phyloP scores from a whole-genome alignment of 2,329 filamentous ascomycete species.

The Emydomyces testavorans region DNA sequence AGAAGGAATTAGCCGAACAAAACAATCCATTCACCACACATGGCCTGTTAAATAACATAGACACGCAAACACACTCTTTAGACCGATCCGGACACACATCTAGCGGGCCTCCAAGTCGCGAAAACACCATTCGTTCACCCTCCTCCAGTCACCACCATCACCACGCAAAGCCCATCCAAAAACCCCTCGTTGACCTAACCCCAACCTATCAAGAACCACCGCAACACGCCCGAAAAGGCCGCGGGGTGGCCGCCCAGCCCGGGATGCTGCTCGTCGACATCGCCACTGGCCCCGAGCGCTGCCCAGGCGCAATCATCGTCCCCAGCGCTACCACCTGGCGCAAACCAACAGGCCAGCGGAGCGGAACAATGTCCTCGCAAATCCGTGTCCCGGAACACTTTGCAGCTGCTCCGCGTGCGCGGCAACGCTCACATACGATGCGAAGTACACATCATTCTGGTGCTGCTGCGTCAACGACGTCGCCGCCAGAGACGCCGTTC shows the following conservation, averaged over 20 bases:
- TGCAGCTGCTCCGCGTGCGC: constrained; percentile 11
- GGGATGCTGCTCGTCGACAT: constrained; percentile 32
- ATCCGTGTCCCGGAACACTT: not conserved
- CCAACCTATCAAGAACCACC: constrained; percentile 54
- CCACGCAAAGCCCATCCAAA: constrained; percentile 40
- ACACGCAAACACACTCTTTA: constrained; percentile 8
- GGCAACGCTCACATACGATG: constrained; percentile 28
- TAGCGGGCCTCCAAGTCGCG: constrained; percentile 21
- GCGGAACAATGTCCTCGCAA: constrained; percentile 12
- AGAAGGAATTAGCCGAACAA: constrained; percentile 18
- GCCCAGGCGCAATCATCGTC: constrained; percentile 25
- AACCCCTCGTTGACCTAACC: constrained; percentile 58
- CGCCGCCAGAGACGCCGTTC: constrained; percentile 21
- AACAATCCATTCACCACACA: constrained; percentile 40
- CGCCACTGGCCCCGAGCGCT: constrained; percentile 32
- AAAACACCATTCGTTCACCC: constrained; percentile 26
- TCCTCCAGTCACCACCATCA: constrained; percentile 30
- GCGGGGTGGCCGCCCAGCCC: constrained; percentile 33
- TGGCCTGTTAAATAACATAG: constrained; percentile 42
- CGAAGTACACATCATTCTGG: constrained; percentile 19
- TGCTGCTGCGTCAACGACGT: not conserved
- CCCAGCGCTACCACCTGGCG: constrained; percentile 34
- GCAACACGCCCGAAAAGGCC: constrained; percentile 27
- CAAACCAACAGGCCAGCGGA: constrained; percentile 20
- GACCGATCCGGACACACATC: constrained; percentile 10